Conservation (phyloP, 129 eudicot species). For the Lonicera japonica region DNA sequence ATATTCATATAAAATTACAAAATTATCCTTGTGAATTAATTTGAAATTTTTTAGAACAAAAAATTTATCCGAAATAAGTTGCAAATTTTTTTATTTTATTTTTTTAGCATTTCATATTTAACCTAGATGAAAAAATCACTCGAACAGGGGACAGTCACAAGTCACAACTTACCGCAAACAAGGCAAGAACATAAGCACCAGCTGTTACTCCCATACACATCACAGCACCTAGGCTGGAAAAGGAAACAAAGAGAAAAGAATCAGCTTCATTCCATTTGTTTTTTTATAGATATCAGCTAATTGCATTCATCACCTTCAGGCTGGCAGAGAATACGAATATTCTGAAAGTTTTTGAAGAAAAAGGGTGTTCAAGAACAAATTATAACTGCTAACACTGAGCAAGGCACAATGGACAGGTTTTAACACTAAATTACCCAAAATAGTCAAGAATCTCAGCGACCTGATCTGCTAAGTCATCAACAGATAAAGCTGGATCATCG, state of each 20-base stretch:
- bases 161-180: constrained; percentile 71
- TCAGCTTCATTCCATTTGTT: constrained; percentile 3
- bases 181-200: constrained; percentile 87
- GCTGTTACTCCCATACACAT: constrained; percentile 98
- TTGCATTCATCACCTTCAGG: no score
- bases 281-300: no score
- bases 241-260: constrained; percentile 7
- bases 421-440: constrained; percentile 56
- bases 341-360: neutral
- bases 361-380: constrained; percentile 2
- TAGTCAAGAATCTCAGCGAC: constrained; percentile 79
- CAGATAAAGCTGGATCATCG: constrained; percentile 50
- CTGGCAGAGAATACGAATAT: neutral
- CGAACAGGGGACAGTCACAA: neutral
- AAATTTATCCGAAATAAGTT: neutral
- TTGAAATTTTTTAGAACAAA: neutral
- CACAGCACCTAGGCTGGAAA: constrained; percentile 68
- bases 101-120: no score
- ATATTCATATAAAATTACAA: neutral
- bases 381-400: neutral
- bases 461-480: constrained; percentile 92
- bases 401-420: neutral
- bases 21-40: no score
- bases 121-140: neutral
- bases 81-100: no score